Base-by-base conservation (phyloP, 768 basidiomycete genomes). In the Phaffia australis region DNA sequence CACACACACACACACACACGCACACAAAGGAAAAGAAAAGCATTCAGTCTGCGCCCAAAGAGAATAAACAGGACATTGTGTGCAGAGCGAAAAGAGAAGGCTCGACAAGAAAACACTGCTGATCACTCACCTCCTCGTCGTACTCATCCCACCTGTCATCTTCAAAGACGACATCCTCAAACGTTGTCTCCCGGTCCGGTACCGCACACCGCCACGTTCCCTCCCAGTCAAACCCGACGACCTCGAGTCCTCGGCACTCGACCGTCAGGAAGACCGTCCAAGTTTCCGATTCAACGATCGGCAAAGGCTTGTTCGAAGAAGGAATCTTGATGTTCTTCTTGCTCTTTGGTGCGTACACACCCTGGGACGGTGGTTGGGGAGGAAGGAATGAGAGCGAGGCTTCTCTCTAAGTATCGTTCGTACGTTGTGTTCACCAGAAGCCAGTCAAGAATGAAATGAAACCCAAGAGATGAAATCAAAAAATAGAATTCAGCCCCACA, bases 101-200 rank as follows among this genome's bases (percentile, higher is more conserved):
- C 52, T 5, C 52, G 8, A n/a, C 52, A n/a, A n/a, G 16, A 54
- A n/a, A 54, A 8, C 16, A 4, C 16, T 54, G 4, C 16, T 4
- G 16, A n/a, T 54, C 30, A 64, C 64, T 59, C 1, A 65, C 64
- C 35, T 62, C 60, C 42, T 68, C 66, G 27, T 68, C 66, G 56
- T 68, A 68, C 57, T 68, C 66, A 52, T 68, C 66, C 66, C 66
- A 68, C 5, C 66, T 54, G 23, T 62, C 66, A 35, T 68, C 66
- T 48, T 68, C 66, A n/a, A 68, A 68, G 11, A 35, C 66, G 56
- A 63, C 54, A 5, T 29, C 15, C 11, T 63, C 62, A 29, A 68
- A 68, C 50, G 48, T 61, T 2, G 56, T 56, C n/a, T 56, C 55
- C 16, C 29, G 46, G n/a, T 68, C 66, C 4, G 66, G 66, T 0